Evolutionary conservation across 1,284 basidiomycete genomes (phyloP), one percentile per base, ranked within the genome.

Genomic region (Microbotryum saponariae): DNA sequence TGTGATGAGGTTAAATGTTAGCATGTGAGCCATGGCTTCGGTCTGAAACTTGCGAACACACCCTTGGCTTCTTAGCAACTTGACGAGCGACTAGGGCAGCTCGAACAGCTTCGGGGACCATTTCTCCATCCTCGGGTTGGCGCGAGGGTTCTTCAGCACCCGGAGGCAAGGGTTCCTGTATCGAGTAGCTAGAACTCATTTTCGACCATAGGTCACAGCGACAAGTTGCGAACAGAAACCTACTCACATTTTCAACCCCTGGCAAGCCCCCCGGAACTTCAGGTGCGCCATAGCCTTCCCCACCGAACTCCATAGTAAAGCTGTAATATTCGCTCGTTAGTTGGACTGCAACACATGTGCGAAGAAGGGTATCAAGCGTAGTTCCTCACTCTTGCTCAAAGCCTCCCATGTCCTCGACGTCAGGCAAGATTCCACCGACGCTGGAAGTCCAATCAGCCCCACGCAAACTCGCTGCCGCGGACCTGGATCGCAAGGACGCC

Each of bases 341-440:
- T 21, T 8, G 4, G 33, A 8, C 29, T 48, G 7, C n/a, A 31
- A 1, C 21, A 51, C 3, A 51, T 60, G 9, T 54, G 59, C 21
- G 63, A 64, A 1, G 63, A 64, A 62, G 1, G 50, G 42, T 1
- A 29, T 55, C 9, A 33, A 29, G 20, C 51, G 42, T 31, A 31
- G 9, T 9, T 31, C 31, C 16, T n/a, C 47, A 20, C 4, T 20
- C 8, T 31, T 51, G 6, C 49, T 58, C 6, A 31, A 49, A 1
- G 27, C 55, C 14, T 54, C 63, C 2, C 47, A 23, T 5, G 23
- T 2, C n/a, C 54, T 45, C 51, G 58, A 9, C 49, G 27, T 47
- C 23, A 6, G 25, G 29, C 5, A 27, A 6, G 20, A 45, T 48
- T 5, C 54, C 54, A 23, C 14, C 29, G 25, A 45, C 25, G 31